Evolutionary conservation across 352 stramenopile genomes (phyloP), one percentile per base, ranked within the genome.

Genomic region (Pythium biforme): DNA sequence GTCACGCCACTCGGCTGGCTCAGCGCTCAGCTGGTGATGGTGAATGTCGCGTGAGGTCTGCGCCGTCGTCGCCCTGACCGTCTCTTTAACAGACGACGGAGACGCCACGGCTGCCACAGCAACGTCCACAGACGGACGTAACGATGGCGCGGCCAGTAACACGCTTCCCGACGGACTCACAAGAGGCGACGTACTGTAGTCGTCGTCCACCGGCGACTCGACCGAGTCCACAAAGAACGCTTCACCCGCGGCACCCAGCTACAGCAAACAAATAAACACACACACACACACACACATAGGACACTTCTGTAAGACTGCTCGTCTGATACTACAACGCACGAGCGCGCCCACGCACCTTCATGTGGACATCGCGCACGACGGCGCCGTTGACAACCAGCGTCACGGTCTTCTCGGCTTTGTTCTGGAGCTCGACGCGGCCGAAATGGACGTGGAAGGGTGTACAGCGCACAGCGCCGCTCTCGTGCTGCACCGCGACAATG

Each of bases 361-460:
- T 92, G 51, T 77, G 69, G 4, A 92, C 79, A 50, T 70, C 66
- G 2, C 77, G 47, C 1, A 92, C 66, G 41, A 68, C 49, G 15
- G 69, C 52, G 45, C 86, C 82, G 58, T 95, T 95, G 33, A 70
- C 57, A 41, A 41, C 50, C 20, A 64, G 34, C 43, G 59, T 58
- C 14, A 68, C 54, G 8, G 56, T 55, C 37, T 67, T 68, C 19
- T 72, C 59, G 23, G 47, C 54, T 29, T 64, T 58, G 26, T 62
- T 72, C 37, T 45, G 50, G 10, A 83, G 63, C 63, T 84, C 81
- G 43, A 72, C 29, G 56, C 72, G 74, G 51, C 81, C 85, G 51
- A 96, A 96, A 50, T 92, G 81, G 31, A 94, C 85, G 65, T 91
- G 79, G 70, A 94, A 95, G 17, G 84, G 86, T 48, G 88, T 89